Percentiles rank a stretch among this genome's conserved stretches.
These are phyloP conservation scores for Fraxinus floribunda DNA, from an alignment of 305 asterid genomes.

Conservation along the genomic window DNA sequence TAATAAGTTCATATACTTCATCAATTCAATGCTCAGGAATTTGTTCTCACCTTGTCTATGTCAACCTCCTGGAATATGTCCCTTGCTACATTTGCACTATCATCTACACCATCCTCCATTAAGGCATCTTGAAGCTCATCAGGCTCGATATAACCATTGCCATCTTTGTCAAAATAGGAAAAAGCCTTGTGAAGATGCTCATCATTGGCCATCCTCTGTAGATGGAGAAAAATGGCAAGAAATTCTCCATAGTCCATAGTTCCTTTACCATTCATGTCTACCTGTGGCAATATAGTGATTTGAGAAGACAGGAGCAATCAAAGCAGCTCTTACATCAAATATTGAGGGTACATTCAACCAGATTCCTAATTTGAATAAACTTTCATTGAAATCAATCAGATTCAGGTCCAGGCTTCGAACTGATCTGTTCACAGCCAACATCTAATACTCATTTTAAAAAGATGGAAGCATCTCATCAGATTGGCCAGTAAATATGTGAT, in stretches of 20 bases:
- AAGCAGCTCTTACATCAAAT: neutral
- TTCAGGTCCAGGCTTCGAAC: neutral
- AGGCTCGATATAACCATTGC: slow-evolving; percentile 76
- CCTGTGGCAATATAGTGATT: slow-evolving; percentile 39
- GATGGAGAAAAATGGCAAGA: slow-evolving; percentile 81
- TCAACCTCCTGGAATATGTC: slow-evolving; percentile 95
- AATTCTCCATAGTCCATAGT: slow-evolving; percentile 81
- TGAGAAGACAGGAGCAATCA: neutral
- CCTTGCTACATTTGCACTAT: slow-evolving; percentile 72
- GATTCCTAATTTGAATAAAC: neutral
- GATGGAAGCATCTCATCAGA: neutral
- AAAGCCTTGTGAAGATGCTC: slow-evolving; percentile 88
- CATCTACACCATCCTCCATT: slow-evolving; percentile 78
- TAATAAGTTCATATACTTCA: neutral
- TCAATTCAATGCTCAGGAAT: neutral
- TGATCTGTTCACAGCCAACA: neutral
- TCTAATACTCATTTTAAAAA: neutral
- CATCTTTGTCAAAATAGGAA: slow-evolving; percentile 81
- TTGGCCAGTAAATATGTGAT: neutral
- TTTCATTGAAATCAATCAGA: neutral
- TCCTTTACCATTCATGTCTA: slow-evolving; percentile 75
- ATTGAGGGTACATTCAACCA: neutral
- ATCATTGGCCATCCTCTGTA: slow-evolving; percentile 76
- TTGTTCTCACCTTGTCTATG: slow-evolving; percentile 74
- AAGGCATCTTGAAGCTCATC: slow-evolving; percentile 74